Evolutionary conservation across 1,284 basidiomycete genomes (phyloP), one percentile per base, ranked within the genome.

Genomic region (Sanghuangporus baumii): DNA sequence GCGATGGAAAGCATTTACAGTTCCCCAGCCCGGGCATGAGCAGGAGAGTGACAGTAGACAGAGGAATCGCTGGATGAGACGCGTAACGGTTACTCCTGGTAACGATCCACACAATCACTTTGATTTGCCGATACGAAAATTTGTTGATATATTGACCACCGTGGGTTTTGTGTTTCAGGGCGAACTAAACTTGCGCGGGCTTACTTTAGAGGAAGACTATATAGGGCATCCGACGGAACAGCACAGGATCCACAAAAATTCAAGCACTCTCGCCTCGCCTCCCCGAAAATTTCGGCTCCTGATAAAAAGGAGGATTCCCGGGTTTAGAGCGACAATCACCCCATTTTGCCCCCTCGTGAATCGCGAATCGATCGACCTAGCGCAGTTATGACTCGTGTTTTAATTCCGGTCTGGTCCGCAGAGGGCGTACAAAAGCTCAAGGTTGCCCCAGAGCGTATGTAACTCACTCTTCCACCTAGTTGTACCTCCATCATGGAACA

Each of bases 341-440:
- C 36, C 55, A 59, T 59, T 58, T 58, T 48, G 8, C 57, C 40
- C 40, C 40, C 12, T 41, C 40, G 12, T n/a, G 40, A 12, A 26
- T 55, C 55, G 55, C 16, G 36, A 54, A 38, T 37, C 26, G 34
- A 54, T 54, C 52, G 52, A n/a, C 52, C 31, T 23, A 43, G 41
- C 16, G 52, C 52, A 4, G 18, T 67, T 63, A 87, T 88, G 85
- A 86, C 87, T 18, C 78, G 86, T 71, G 76, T 87, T 64, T 81
- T 89, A 65, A 87, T 82, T 34, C 87, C 87, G 11, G 87, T 86
- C 76, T 86, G 81, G 82, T 79, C 79, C 62, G 67, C 64, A 58
- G 81, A 86, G 69, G 84, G 85, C 56, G 77, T 83, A 60, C 87
- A 89, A 69, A 88, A 82, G 72, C 80, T 91, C 69, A 88, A 81